Evolutionary conservation across 345 rosid genomes (phyloP).

Genomic region (Microcos paniculata): DNA sequence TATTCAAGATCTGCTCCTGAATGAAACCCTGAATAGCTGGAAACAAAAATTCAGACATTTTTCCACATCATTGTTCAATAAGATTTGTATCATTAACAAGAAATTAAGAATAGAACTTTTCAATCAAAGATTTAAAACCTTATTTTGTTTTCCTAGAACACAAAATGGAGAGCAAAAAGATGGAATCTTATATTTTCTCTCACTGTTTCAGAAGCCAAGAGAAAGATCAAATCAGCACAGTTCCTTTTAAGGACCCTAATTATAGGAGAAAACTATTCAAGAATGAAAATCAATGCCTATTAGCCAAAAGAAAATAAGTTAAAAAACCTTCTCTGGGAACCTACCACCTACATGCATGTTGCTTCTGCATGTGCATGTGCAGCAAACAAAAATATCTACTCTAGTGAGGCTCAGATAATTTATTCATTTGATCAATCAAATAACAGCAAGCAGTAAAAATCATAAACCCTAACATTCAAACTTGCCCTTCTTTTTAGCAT

Average conservation of each 20-base stretch:
- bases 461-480: not conserved
- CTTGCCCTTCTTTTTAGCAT: not conserved
- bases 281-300: constrained; percentile 1
- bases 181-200: not conserved
- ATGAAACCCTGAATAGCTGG: constrained; percentile 69
- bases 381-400: not conserved
- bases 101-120: not conserved
- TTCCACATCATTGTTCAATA: not conserved
- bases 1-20: constrained; percentile 46
- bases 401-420: not conserved
- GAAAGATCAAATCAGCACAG: not conserved
- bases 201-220: not conserved
- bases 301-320: not conserved
- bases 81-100: not conserved
- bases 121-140: not conserved
- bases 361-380: not conserved
- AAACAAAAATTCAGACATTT: not conserved
- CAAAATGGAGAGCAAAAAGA: not conserved
- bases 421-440: not conserved
- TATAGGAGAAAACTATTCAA: not conserved
- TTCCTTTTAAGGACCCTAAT: not conserved
- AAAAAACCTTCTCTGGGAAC: not conserved
- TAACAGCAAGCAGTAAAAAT: not conserved
- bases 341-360: not conserved
- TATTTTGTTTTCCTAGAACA: not conserved